A percentile compares a stretch with the other conserved stretches of the same genome.
These are phyloP conservation scores for Phytophthora hybrid DNA, from an alignment of 352 stramenopile species.

Conservation along the genomic window DNA sequence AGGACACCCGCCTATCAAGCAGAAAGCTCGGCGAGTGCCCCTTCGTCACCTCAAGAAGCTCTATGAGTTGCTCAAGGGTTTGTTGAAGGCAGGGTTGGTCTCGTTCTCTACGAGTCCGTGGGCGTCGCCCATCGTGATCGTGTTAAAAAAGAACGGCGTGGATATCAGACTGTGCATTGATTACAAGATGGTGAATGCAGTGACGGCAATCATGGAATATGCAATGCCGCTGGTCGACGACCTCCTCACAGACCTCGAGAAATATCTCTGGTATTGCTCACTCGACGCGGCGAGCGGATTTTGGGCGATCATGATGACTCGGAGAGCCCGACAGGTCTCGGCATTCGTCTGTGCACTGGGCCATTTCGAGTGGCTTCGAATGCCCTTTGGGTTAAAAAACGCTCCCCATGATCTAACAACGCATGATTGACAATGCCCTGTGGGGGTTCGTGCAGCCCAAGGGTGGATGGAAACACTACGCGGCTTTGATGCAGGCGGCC, in stretches of 20 bases:
- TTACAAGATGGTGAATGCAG: background rate
- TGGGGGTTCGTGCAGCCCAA: too few relatives aligned
- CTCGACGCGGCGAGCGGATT: background rate
- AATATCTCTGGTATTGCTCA: background rate
- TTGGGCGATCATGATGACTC: background rate
- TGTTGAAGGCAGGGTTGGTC: too few relatives aligned
- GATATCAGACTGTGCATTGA: constrained; percentile 1
- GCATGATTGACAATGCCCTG: background rate
- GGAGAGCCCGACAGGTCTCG: background rate
- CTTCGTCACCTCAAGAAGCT: too few relatives aligned
- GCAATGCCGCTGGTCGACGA: too few relatives aligned
- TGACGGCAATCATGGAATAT: background rate
- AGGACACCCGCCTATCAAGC: too few relatives aligned
- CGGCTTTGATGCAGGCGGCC: too few relatives aligned
- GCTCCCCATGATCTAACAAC: background rate
- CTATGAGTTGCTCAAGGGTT: too few relatives aligned
- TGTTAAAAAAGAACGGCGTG: background rate
- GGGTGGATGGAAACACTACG: too few relatives aligned
- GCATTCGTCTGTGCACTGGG: background rate
- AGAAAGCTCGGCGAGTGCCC: too few relatives aligned
- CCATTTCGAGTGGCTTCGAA: background rate
- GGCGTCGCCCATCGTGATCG: background rate
- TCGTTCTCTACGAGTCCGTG: background rate
- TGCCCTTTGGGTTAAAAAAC: background rate
- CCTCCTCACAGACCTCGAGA: too few relatives aligned